Evolutionary conservation across 2,329 filamentous ascomycete genomes (phyloP).

Genomic region (Chaetothyriales sp.): DNA sequence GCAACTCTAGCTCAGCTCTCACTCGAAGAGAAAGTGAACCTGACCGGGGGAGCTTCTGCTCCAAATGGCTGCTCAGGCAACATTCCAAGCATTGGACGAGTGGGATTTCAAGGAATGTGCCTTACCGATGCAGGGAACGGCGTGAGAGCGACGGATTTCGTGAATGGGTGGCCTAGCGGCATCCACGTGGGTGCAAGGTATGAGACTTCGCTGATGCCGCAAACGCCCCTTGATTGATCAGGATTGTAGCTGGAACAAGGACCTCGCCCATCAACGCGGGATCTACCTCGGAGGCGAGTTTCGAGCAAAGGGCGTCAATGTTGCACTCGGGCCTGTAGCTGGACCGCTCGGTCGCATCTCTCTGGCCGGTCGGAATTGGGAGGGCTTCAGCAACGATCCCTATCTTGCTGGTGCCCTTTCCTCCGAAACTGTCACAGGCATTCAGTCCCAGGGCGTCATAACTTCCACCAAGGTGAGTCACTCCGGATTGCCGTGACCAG

Average conservation of each 20-base stretch:
- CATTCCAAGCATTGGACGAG: slow-evolving; percentile 22
- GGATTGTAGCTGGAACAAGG: slow-evolving; percentile 37
- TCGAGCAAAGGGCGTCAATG: slow-evolving; percentile 37
- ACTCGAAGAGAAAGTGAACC: slow-evolving; percentile 12
- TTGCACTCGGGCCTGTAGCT: slow-evolving; percentile 32
- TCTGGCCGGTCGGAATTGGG: slow-evolving; percentile 34
- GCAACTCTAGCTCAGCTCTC: slow-evolving; percentile 10
- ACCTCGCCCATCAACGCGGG: slow-evolving; percentile 39
- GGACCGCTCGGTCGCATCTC: slow-evolving; percentile 25
- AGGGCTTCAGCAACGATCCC: slow-evolving; percentile 37
- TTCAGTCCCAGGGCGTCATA: slow-evolving; percentile 32
- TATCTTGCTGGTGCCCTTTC: slow-evolving; percentile 34
- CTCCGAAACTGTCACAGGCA: slow-evolving; percentile 31
- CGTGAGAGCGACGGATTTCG: slow-evolving; percentile 29
- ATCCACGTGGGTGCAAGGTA: slow-evolving; percentile 27
- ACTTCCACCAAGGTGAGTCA: slow-evolving; percentile 20
- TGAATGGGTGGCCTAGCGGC: slow-evolving; percentile 31
- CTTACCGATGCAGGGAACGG: slow-evolving; percentile 31
- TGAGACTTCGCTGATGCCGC: background rate
- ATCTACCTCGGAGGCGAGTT: slow-evolving; percentile 45
- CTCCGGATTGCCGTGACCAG: background rate
- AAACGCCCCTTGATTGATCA: background rate
- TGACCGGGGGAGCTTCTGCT: slow-evolving; percentile 5
- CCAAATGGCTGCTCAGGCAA: slow-evolving; percentile 26
- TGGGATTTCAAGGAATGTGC: slow-evolving; percentile 30